Conservation (phyloP, 345 rosid genomes). For the Camelina hispida region DNA sequence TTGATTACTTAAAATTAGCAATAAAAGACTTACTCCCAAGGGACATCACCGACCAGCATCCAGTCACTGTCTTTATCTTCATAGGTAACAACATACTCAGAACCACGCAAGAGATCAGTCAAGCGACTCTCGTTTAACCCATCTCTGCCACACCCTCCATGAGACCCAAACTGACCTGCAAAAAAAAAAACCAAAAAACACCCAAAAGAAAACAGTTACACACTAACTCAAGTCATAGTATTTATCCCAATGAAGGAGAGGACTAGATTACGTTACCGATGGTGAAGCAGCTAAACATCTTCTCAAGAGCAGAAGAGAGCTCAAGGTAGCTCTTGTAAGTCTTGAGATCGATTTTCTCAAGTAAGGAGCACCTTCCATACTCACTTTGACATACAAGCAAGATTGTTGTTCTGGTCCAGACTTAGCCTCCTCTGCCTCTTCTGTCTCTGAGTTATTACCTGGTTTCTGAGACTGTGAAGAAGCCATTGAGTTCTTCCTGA, state of each 20-base stretch:
- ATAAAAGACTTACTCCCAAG: constrained; percentile 72
- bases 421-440: constrained; percentile 53
- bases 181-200: neutral
- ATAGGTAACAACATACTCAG: constrained; percentile 76
- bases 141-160: constrained; percentile 56
- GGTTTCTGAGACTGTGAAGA: constrained; percentile 58
- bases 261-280: constrained; percentile 50
- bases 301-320: constrained; percentile 67
- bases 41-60: constrained; percentile 93
- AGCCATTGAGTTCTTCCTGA: constrained; percentile 75
- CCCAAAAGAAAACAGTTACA: neutral
- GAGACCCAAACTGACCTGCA: constrained; percentile 66
- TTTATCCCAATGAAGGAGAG: constrained; percentile 2
- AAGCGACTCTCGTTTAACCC: constrained; percentile 58
- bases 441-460: constrained; percentile 41
- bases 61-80: constrained; percentile 89
- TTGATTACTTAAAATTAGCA: constrained; percentile 6
- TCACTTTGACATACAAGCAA: constrained; percentile 74
- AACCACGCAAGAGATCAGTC: constrained; percentile 69
- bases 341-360: constrained; percentile 76
- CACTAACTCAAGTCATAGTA: neutral
- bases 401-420: constrained; percentile 48
- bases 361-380: constrained; percentile 85
- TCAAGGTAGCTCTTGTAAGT: constrained; percentile 61
- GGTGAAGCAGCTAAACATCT: constrained; percentile 81